phyloP scores from a whole-genome alignment of 192 early-diverging fungal species.

The Backusella morwellensis region DNA sequence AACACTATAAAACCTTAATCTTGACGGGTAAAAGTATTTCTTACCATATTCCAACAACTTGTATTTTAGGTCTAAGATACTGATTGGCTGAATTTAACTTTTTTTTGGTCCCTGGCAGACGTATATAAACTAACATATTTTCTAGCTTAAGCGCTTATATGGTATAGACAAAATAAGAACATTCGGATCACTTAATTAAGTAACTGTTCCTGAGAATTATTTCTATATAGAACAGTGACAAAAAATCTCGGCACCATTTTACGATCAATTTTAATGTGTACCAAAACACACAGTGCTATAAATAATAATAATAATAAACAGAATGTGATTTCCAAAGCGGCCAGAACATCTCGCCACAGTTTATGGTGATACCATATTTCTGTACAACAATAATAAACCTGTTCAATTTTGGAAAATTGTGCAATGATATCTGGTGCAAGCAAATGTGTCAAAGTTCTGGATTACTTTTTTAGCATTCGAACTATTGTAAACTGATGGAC shows the following conservation, averaged over 20 bases:
- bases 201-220: not conserved
- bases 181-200: not conserved
- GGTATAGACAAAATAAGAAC: not conserved
- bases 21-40: no score
- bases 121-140: not conserved
- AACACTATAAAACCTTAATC: no score
- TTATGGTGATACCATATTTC: not conserved
- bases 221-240: not conserved
- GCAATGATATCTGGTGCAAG: not conserved
- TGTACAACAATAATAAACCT: not conserved
- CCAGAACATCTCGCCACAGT: conserved; percentile 1
- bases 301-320: not conserved
- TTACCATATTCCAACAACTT: no score
- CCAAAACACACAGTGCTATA: not conserved
- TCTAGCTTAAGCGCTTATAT: not conserved
- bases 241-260: not conserved
- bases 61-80: not conserved
- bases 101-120: not conserved
- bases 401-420: not conserved
- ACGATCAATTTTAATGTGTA: not conserved
- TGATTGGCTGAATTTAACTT: not conserved
- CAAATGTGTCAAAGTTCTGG: not conserved
- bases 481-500: not conserved
- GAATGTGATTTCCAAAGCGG: not conserved
- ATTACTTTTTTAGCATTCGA: not conserved